Conservation (phyloP, 441 rosid species). For the Kokia cookei region DNA sequence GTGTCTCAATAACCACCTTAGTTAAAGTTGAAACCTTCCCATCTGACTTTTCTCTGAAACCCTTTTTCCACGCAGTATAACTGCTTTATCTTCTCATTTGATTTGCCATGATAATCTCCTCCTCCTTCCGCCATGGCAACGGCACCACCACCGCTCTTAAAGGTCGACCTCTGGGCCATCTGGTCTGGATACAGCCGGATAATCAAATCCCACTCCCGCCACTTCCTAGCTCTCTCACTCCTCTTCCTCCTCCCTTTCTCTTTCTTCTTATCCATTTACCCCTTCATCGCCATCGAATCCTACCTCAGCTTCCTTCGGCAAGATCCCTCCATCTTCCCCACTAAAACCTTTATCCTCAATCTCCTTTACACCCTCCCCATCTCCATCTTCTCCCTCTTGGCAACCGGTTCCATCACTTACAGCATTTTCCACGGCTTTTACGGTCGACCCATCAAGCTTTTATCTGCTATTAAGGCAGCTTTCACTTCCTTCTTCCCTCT, state of each 20-base stretch:
- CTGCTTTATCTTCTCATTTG: not conserved
- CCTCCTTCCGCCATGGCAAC: constrained; percentile 3
- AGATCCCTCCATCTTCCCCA: not conserved
- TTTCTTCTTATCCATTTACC: constrained; percentile 46
- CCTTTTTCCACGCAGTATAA: not conserved
- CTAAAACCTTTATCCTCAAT: constrained; percentile 10
- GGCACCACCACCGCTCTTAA: constrained; percentile 6
- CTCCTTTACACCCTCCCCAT: constrained; percentile 21
- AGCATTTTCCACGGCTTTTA: constrained; percentile 71
- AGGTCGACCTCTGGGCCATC: constrained; percentile 21
- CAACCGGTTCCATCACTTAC: constrained; percentile 60
- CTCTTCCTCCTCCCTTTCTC: constrained; percentile 66
- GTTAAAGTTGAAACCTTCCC: not conserved
- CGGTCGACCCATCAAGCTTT: constrained; percentile 64
- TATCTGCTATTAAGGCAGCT: constrained; percentile 48
- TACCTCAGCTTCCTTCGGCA: constrained; percentile 15
- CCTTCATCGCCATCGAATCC: constrained; percentile 27
- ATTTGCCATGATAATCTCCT: not conserved
- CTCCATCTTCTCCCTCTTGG: constrained; percentile 33
- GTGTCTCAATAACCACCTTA: not conserved
- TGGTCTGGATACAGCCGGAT: constrained; percentile 52
- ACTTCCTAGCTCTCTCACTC: constrained; percentile 72
- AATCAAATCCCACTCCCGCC: constrained; percentile 68
- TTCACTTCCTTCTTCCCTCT: constrained; percentile 49
- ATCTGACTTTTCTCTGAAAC: not conserved